A percentile compares a stretch with the other conserved stretches of the same genome.
Conservation (phyloP, 768 basidiomycete genomes). For the Boletellus sp. region DNA sequence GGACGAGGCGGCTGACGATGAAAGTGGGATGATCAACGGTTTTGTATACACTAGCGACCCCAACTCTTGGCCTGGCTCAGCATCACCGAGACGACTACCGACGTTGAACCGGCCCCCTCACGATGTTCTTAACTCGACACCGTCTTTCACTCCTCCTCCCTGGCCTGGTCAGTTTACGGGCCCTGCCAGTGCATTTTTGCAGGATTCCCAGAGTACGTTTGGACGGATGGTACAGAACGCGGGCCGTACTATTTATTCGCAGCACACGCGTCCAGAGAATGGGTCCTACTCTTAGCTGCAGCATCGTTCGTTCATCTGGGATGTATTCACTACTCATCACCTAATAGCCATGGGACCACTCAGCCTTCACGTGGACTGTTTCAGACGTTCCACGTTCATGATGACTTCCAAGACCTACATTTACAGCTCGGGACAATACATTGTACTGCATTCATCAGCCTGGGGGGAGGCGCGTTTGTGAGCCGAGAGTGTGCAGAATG, state of each 20-base stretch:
- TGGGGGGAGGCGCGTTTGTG: background rate
- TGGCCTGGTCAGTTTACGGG: conserved; percentile 44
- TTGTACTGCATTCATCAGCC: background rate
- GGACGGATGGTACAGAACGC: conserved; percentile 43
- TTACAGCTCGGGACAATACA: background rate
- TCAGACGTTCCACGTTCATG: background rate
- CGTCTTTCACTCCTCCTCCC: conserved; percentile 20
- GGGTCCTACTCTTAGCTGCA: conserved; percentile 24
- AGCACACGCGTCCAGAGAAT: conserved; percentile 38
- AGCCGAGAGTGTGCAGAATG: background rate
- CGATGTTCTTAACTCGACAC: conserved; percentile 20
- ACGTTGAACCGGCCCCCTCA: conserved; percentile 16
- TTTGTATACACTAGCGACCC: conserved; percentile 14
- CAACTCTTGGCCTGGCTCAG: conserved; percentile 25
- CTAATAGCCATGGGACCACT: conserved; percentile 13
- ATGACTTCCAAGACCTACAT: background rate
- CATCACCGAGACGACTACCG: conserved; percentile 21
- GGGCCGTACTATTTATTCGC: conserved; percentile 64
- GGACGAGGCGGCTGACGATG: conserved; percentile 26
- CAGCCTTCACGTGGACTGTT: background rate
- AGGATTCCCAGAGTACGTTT: conserved; percentile 40
- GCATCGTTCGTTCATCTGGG: conserved; percentile 8
- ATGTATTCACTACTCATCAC: conserved; percentile 20
- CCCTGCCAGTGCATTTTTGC: conserved; percentile 48
- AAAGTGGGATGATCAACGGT: conserved; percentile 22